phyloP scores from a whole-genome alignment of 2,329 filamentous ascomycete species.

The Decorospora gaudefroyi region DNA sequence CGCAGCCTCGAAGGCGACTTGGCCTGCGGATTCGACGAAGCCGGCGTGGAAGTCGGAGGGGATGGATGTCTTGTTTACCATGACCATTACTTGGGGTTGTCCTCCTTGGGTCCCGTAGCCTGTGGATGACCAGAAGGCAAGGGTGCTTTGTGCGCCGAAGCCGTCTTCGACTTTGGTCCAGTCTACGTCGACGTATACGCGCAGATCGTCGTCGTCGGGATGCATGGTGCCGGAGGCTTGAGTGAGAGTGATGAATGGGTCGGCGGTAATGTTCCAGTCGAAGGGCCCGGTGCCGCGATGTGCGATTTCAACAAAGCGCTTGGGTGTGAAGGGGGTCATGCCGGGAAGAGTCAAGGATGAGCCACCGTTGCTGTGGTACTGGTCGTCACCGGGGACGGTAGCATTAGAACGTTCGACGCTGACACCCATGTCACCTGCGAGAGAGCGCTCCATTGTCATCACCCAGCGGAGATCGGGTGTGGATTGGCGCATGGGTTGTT shows the following conservation, averaged over 20 bases:
- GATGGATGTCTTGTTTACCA: slow-evolving; percentile 43
- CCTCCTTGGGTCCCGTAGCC: slow-evolving; percentile 48
- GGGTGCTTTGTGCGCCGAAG: slow-evolving; percentile 34
- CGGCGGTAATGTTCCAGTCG: slow-evolving; percentile 45
- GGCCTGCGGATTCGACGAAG: slow-evolving; percentile 44
- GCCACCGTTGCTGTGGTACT: slow-evolving; percentile 59
- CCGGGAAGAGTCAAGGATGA: slow-evolving; percentile 36
- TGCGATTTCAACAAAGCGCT: slow-evolving; percentile 47
- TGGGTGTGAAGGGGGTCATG: slow-evolving; percentile 43
- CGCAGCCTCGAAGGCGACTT: slow-evolving; percentile 46
- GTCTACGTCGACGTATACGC: slow-evolving; percentile 47
- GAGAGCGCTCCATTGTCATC: slow-evolving; percentile 60
- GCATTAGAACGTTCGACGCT: slow-evolving; percentile 68
- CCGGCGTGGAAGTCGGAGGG: slow-evolving; percentile 41
- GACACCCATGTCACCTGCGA: slow-evolving; percentile 67
- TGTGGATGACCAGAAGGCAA: slow-evolving; percentile 43
- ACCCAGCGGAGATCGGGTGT: slow-evolving; percentile 66
- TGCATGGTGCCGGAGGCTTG: slow-evolving; percentile 39
- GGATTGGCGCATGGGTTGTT: slow-evolving; percentile 73
- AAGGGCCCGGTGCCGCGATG: slow-evolving; percentile 40
- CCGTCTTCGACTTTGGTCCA: slow-evolving; percentile 36
- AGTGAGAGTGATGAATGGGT: slow-evolving; percentile 46
- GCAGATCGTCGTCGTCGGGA: slow-evolving; percentile 39
- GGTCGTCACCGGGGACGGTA: slow-evolving; percentile 69
- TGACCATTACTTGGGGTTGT: slow-evolving; percentile 38